Evolutionary conservation across 2,329 filamentous ascomycete genomes (phyloP).

Genomic region (Penicillium sp.): DNA sequence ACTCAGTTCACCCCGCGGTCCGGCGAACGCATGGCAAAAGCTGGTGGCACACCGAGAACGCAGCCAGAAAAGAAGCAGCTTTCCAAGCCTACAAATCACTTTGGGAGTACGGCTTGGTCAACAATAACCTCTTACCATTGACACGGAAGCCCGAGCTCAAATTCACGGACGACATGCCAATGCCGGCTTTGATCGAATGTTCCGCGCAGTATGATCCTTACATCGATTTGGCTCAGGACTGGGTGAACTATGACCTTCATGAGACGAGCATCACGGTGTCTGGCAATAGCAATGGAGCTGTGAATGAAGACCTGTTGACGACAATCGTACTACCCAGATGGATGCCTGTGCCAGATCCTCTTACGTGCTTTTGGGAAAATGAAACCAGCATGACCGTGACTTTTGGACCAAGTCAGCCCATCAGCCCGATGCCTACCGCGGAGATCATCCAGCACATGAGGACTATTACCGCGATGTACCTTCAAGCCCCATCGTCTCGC

Average conservation of each 20-base stretch:
- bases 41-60: constrained; percentile 73
- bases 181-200: constrained; percentile 33
- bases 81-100: constrained; percentile 79
- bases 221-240: constrained; percentile 36
- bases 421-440: constrained; percentile 6
- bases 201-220: constrained; percentile 41
- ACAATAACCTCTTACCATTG: constrained; percentile 75
- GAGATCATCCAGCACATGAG: constrained; percentile 40
- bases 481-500: constrained; percentile 33
- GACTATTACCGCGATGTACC: constrained; percentile 39
- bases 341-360: constrained; percentile 27
- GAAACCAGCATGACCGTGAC: constrained; percentile 27
- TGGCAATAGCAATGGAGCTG: constrained; percentile 15
- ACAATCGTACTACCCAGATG: constrained; percentile 30
- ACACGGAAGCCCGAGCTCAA: constrained; percentile 39
- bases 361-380: constrained; percentile 40
- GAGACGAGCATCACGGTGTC: constrained; percentile 32
- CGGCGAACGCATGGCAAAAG: constrained; percentile 59
- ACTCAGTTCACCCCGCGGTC: constrained; percentile 68
- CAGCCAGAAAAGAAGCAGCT: constrained; percentile 79
- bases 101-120: constrained; percentile 73
- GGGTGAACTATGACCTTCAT: constrained; percentile 33
- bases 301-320: constrained; percentile 27
- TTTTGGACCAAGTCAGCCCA: constrained; percentile 8
- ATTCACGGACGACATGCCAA: constrained; percentile 14